phyloP scores from a whole-genome alignment of 108 stramenopile species.

The Nannochloropsis gaditana region DNA sequence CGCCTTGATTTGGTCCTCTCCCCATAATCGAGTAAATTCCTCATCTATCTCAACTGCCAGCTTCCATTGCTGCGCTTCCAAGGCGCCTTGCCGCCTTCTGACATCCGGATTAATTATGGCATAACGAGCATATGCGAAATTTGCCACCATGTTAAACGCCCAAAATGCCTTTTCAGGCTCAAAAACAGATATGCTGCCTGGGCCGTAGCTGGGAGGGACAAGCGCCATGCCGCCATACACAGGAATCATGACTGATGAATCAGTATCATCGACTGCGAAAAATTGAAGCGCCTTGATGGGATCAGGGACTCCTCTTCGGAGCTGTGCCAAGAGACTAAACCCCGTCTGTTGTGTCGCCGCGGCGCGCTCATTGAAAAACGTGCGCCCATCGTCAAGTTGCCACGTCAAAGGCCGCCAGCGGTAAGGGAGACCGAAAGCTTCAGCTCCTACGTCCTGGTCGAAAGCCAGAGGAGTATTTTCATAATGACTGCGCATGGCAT shows the following conservation, averaged over 20 bases:
- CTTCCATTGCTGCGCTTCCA: slow-evolving; percentile 38
- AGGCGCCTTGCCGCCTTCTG: slow-evolving; percentile 42
- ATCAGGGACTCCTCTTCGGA: slow-evolving; percentile 57
- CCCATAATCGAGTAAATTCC: slow-evolving; percentile 35
- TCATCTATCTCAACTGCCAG: slow-evolving; percentile 49
- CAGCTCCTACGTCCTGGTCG: slow-evolving; percentile 60
- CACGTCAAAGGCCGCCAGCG: slow-evolving; percentile 60
- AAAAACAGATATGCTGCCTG: slow-evolving; percentile 54
- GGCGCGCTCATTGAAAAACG: slow-evolving; percentile 64
- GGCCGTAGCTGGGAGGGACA: slow-evolving; percentile 52
- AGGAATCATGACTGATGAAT: slow-evolving; percentile 59
- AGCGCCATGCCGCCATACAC: slow-evolving; percentile 55
- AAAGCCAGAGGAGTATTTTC: slow-evolving; percentile 60
- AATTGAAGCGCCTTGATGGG: slow-evolving; percentile 57
- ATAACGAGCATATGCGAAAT: slow-evolving; percentile 61
- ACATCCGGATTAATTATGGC: slow-evolving; percentile 58
- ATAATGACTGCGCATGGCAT: slow-evolving; percentile 62
- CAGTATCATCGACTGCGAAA: slow-evolving; percentile 57
- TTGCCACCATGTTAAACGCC: slow-evolving; percentile 66
- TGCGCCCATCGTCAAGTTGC: slow-evolving; percentile 38
- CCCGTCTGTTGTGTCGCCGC: slow-evolving; percentile 62
- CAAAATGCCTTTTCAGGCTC: slow-evolving; percentile 64
- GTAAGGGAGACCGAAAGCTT: slow-evolving; percentile 53
- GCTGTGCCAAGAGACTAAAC: slow-evolving; percentile 63
- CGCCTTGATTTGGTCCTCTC: slow-evolving; percentile 31